A percentile compares a stretch with the other conserved stretches of the same genome.
Conservation (phyloP, 371 early-diverging fungal species). For the Mortierella sp. region DNA sequence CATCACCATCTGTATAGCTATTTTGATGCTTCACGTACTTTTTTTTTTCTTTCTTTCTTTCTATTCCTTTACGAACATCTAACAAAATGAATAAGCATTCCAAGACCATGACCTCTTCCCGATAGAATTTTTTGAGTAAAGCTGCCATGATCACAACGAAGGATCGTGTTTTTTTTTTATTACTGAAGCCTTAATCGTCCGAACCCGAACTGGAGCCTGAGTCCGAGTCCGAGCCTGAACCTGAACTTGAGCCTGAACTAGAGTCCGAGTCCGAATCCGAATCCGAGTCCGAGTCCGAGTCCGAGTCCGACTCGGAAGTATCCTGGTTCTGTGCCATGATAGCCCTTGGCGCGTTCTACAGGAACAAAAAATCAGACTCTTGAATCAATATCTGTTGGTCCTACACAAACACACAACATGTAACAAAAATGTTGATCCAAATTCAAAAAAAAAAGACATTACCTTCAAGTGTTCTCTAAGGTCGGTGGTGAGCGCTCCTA, state of each 20-base stretch:
- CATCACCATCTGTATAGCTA: conserved; percentile 16
- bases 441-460: neutral
- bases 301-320: conserved; percentile 37
- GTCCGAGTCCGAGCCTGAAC: conserved; percentile 18
- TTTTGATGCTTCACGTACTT: neutral
- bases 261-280: conserved; percentile 40
- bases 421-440: neutral
- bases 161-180: no score
- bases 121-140: no score
- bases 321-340: conserved; percentile 60
- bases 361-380: neutral
- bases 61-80: no score
- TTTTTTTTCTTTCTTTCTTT: no score
- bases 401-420: neutral
- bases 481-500: conserved; percentile 94
- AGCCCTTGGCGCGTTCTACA: conserved; percentile 64
- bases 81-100: no score
- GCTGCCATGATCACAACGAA: no score
- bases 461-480: conserved; percentile 84
- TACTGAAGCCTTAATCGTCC: no score
- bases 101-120: no score
- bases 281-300: conserved; percentile 40
- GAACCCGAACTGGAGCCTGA: neutral
- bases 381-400: neutral
- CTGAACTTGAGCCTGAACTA: conserved; percentile 22